A percentile compares a stretch with the other conserved stretches of the same genome.
Evolutionary conservation across 108 stramenopile genomes (phyloP).

Genomic region (Aurantiochytrium sp.): DNA sequence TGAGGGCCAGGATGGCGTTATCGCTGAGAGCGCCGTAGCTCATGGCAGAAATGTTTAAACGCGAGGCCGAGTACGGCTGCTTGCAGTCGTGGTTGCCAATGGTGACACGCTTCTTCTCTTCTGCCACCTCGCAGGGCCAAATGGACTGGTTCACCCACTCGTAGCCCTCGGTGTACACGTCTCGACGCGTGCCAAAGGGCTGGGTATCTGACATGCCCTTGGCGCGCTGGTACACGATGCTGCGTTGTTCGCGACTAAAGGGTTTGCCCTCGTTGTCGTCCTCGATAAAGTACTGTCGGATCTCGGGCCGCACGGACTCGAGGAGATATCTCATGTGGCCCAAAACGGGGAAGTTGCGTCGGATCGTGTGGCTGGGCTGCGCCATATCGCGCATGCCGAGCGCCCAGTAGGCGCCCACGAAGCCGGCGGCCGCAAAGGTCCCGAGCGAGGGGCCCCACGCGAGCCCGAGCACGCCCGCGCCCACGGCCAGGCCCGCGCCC

Average conservation of each 20-base stretch:
- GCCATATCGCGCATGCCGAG: conserved; percentile 61
- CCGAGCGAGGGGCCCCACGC: neutral
- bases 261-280: conserved; percentile 62
- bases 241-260: conserved; percentile 56
- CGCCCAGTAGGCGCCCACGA: conserved; percentile 52
- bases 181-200: conserved; percentile 61
- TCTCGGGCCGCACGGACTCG: conserved; percentile 75
- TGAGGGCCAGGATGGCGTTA: conserved; percentile 67
- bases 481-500: neutral
- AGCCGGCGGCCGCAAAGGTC: neutral
- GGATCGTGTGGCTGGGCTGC: conserved; percentile 61
- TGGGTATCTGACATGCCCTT: conserved; percentile 51
- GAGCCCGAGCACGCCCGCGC: neutral
- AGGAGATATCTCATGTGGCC: conserved; percentile 69
- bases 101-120: conserved; percentile 34
- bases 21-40: conserved; percentile 71
- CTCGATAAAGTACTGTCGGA: conserved; percentile 71
- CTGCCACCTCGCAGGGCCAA: conserved; percentile 41
- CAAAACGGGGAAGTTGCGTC: conserved; percentile 72
- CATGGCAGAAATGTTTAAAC: conserved; percentile 77
- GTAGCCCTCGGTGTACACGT: conserved; percentile 47
- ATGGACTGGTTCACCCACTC: conserved; percentile 76
- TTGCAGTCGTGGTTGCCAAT: conserved; percentile 54
- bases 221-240: conserved; percentile 62
- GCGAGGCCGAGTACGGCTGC: conserved; percentile 59